These are phyloP conservation scores for Boletus rex-veris DNA, from an alignment of 768 basidiomycete species.

Conservation along the genomic window DNA sequence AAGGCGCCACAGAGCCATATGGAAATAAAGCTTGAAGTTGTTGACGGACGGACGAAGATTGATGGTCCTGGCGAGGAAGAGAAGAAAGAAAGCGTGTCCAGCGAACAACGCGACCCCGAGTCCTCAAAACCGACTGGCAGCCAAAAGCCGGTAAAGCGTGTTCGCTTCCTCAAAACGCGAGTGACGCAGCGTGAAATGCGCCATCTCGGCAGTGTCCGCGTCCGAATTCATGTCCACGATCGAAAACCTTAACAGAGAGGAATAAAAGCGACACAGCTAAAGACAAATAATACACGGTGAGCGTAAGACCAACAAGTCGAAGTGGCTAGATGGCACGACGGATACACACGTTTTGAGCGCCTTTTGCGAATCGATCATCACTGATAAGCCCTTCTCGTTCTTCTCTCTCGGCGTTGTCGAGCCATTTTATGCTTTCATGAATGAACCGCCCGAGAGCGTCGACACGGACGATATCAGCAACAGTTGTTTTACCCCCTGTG, in stretches of 20 bases:
- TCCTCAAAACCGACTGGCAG: conserved; percentile 34
- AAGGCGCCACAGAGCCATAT: conserved; percentile 4
- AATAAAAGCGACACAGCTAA: conserved; percentile 76
- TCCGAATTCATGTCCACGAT: conserved; percentile 65
- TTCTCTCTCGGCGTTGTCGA: conserved; percentile 67
- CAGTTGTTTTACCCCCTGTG: conserved; percentile 49
- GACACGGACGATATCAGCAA: conserved; percentile 59
- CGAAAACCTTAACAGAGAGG: conserved; percentile 60
- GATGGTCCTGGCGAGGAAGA: not conserved
- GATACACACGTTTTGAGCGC: conserved; percentile 61
- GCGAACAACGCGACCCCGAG: not conserved
- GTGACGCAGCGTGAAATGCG: conserved; percentile 68
- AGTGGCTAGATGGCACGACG: not conserved
- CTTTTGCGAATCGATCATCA: conserved; percentile 71
- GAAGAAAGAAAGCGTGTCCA: not conserved
- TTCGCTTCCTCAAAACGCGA: conserved; percentile 78
- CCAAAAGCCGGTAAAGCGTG: conserved; percentile 63
- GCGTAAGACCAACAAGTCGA: not conserved
- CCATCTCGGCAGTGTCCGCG: conserved; percentile 72
- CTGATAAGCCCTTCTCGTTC: conserved; percentile 64
- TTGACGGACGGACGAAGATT: not conserved
- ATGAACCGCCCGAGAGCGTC: conserved; percentile 72
- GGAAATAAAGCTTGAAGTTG: not conserved
- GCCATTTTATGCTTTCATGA: conserved; percentile 64
- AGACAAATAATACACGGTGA: not conserved